A percentile compares a stretch with the other conserved stretches of the same genome.
These are phyloP conservation scores for Polychytrium aggregatum DNA, from an alignment of 192 early-diverging fungal species.

Conservation along the genomic window DNA sequence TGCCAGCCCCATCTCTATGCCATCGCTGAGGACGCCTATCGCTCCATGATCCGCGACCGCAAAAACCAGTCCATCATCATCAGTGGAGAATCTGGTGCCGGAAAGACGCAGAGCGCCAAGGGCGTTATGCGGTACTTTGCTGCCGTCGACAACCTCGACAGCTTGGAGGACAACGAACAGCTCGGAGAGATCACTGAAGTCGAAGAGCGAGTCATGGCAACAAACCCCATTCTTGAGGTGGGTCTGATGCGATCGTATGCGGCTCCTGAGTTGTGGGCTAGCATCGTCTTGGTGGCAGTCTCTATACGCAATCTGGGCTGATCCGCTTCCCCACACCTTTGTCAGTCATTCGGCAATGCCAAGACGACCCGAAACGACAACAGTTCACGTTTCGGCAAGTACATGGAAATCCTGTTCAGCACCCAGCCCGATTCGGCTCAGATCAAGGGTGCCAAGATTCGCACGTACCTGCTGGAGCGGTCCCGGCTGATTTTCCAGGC, in stretches of 20 bases:
- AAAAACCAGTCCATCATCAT: constrained; percentile 98
- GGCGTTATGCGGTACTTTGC: constrained; percentile 98
- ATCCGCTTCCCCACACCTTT: constrained; percentile 1
- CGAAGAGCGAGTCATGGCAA: constrained; percentile 58
- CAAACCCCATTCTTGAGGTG: constrained; percentile 97
- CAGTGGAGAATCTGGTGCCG: constrained; percentile 85
- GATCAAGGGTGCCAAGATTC: constrained; percentile 88
- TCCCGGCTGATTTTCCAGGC: constrained; percentile 94
- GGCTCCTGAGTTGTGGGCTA: too few relatives aligned
- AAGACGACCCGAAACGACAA: constrained; percentile 99
- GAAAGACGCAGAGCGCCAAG: constrained; percentile 92
- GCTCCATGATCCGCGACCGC: constrained; percentile 83
- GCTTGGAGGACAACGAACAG: constrained; percentile 1
- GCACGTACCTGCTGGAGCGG: constrained; percentile 93
- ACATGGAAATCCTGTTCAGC: constrained; percentile 92
- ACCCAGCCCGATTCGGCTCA: constrained; percentile 41
- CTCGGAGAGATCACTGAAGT: constrained; percentile 17
- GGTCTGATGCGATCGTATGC: too few relatives aligned
- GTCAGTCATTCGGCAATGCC: constrained; percentile 90
- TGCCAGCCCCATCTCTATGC: constrained; percentile 98
- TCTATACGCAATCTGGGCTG: too few relatives aligned
- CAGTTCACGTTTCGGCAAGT: constrained; percentile 96
- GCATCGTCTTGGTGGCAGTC: too few relatives aligned
- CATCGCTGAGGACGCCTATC: constrained; percentile 95
- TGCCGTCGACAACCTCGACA: constrained; percentile 39